Evolutionary conservation across 805 yeast species (phyloP).

Genomic region (Hanseniaspora valbyensis): DNA sequence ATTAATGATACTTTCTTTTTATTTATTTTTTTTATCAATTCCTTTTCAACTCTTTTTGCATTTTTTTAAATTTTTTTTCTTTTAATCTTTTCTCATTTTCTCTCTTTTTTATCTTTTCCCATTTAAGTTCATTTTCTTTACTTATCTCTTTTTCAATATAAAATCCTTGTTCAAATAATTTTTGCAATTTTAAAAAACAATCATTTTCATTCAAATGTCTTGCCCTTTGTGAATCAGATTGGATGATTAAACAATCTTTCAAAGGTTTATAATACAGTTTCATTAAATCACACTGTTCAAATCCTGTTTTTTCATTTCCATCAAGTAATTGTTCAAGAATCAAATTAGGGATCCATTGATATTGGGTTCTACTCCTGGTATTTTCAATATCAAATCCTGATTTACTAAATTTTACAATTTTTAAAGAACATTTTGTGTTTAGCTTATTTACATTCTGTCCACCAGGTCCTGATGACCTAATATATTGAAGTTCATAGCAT

Average conservation of each 20-base stretch:
- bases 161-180: slow-evolving; percentile 39
- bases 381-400: slow-evolving; percentile 3
- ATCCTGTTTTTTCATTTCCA: slow-evolving; percentile 37
- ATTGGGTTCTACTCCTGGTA: slow-evolving; percentile 21
- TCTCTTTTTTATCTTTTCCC: slow-evolving; percentile 34
- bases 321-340: slow-evolving; percentile 34
- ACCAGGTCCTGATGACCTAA: slow-evolving; percentile 70
- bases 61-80: slow-evolving; percentile 30
- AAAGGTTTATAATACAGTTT: slow-evolving; percentile 12
- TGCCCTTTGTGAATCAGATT: slow-evolving; percentile 49
- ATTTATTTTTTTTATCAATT: slow-evolving; percentile 24
- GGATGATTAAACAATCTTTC: slow-evolving; percentile 45
- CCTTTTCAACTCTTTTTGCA: slow-evolving; percentile 27
- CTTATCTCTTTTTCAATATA: slow-evolving; percentile 40
- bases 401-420: slow-evolving; percentile 36
- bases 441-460: slow-evolving; percentile 80
- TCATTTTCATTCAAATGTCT: slow-evolving; percentile 45
- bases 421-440: slow-evolving; percentile 48
- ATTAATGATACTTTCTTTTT: slow-evolving; percentile 3
- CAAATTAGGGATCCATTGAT: slow-evolving; percentile 49
- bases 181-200: slow-evolving; percentile 50
- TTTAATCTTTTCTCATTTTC: slow-evolving; percentile 31
- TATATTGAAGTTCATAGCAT: slow-evolving; percentile 20
- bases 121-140: slow-evolving; percentile 38
- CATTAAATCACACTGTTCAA: slow-evolving; percentile 32